Percentiles rank a stretch among this genome's conserved stretches.
Evolutionary conservation across 164 flowering plant genomes (phyloP).

Genomic region (Umbilicus rupestris): DNA sequence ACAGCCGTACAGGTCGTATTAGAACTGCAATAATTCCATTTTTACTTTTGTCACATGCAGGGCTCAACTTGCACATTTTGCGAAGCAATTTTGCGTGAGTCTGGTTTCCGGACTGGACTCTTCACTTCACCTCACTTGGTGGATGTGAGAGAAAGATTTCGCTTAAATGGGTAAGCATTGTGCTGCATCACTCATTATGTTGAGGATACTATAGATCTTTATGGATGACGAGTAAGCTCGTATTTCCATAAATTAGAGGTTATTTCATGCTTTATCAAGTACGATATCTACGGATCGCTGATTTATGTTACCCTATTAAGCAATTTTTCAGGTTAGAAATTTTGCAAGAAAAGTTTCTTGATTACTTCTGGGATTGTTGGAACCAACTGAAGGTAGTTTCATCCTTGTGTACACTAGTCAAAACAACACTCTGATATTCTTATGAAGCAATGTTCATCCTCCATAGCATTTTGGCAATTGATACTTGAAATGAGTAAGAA

Average conservation of each 20-base stretch:
- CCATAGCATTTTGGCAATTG: too few species aligned
- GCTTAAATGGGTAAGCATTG: conserved; percentile 63
- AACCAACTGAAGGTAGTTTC: conserved; percentile 49
- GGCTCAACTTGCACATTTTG: conserved; percentile 85
- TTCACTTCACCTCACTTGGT: conserved; percentile 91
- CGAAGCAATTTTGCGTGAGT: conserved; percentile 73
- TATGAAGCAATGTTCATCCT: background rate
- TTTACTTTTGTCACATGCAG: conserved; percentile 25
- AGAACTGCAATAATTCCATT: background rate
- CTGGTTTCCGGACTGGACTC: conserved; percentile 86
- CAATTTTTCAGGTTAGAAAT: conserved; percentile 53
- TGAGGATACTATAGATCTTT: background rate
- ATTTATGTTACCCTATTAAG: background rate
- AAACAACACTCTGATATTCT: background rate
- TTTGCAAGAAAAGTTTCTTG: conserved; percentile 59
- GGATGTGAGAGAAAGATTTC: conserved; percentile 86
- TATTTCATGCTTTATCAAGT: background rate
- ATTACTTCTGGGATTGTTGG: conserved; percentile 83
- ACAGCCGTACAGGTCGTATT: background rate
- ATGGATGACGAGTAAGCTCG: background rate
- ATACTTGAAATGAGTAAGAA: too few species aligned
- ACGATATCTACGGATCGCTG: background rate
- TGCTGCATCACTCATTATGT: background rate
- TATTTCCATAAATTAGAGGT: background rate
- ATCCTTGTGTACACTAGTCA: background rate